Evolutionary conservation across 441 rosid genomes (phyloP).

Genomic region (Arabidopsis lyrata): DNA sequence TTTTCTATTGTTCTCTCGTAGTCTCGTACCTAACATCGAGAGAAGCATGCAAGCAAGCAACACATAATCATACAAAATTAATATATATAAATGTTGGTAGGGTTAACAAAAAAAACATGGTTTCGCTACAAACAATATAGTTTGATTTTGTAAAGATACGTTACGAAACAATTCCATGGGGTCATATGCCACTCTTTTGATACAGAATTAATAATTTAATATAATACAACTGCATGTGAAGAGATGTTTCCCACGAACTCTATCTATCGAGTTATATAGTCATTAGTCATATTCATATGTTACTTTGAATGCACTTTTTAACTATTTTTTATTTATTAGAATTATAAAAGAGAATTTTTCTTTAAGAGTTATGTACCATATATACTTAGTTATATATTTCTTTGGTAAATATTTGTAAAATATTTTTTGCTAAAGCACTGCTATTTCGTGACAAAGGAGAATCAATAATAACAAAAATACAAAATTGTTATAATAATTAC

Average conservation of each 20-base stretch:
- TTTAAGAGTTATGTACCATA: background rate
- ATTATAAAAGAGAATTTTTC: background rate
- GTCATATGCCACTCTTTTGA: constrained; percentile 21
- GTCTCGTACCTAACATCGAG: constrained; percentile 37
- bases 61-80: background rate
- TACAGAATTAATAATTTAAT: background rate
- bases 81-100: constrained; percentile 10
- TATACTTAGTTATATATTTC: background rate
- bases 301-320: constrained; percentile 10
- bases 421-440: no score
- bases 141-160: constrained; percentile 34
- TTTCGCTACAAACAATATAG: constrained; percentile 21
- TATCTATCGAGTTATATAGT: background rate
- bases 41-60: constrained; percentile 32
- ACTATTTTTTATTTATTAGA: background rate
- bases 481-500: no score
- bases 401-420: no score
- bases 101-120: background rate
- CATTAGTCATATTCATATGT: constrained; percentile 1
- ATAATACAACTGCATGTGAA: constrained; percentile 13
- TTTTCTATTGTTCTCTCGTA: constrained; percentile 18
- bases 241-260: constrained; percentile 37
- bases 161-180: constrained; percentile 4
- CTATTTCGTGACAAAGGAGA: no score
- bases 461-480: no score